Conservation (phyloP, 352 stramenopile genomes). For the Phytophthora meadii region DNA sequence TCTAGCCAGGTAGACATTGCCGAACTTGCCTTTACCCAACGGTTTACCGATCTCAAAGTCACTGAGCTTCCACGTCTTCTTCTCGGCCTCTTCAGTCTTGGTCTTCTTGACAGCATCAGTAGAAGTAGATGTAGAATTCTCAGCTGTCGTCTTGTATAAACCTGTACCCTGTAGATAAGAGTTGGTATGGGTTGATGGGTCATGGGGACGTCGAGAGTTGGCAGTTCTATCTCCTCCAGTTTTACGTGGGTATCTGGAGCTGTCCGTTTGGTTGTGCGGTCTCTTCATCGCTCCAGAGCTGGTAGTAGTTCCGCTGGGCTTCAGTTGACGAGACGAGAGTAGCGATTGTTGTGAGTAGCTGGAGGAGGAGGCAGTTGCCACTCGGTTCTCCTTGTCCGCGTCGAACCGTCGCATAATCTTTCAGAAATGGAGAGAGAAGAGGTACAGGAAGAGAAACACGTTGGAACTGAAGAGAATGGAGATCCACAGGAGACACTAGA, state of each 20-base stretch:
- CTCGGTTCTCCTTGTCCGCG: conserved; percentile 73
- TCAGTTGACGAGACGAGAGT: conserved; percentile 30
- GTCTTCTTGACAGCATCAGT: conserved; percentile 11
- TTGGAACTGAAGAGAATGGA: not conserved
- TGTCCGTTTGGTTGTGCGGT: conserved; percentile 38
- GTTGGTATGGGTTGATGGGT: conserved; percentile 18
- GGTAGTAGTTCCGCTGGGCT: conserved; percentile 9
- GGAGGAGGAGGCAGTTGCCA: conserved; percentile 15
- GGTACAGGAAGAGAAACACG: not conserved
- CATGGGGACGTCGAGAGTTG: conserved; percentile 25
- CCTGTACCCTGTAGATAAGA: conserved; percentile 29
- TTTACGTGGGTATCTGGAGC: conserved; percentile 41
- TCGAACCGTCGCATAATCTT: conserved; percentile 63
- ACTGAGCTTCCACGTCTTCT: conserved; percentile 91
- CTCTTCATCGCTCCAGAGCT: conserved; percentile 37
- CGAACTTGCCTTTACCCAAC: conserved; percentile 98
- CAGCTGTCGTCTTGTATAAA: conserved; percentile 21
- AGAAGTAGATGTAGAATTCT: conserved; percentile 7
- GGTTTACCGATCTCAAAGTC: conserved; percentile 99
- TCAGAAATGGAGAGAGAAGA: not conserved
- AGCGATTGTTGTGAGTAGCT: conserved; percentile 28
- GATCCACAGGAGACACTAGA: not conserved
- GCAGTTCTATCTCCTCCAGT: conserved; percentile 24
- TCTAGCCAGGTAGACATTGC: conserved; percentile 98
- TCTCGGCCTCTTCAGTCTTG: conserved; percentile 18